Evolutionary conservation across 139 green algal species (phyloP), one percentile per base, ranked within the genome.

Genomic region (Coelastrella sp.): DNA sequence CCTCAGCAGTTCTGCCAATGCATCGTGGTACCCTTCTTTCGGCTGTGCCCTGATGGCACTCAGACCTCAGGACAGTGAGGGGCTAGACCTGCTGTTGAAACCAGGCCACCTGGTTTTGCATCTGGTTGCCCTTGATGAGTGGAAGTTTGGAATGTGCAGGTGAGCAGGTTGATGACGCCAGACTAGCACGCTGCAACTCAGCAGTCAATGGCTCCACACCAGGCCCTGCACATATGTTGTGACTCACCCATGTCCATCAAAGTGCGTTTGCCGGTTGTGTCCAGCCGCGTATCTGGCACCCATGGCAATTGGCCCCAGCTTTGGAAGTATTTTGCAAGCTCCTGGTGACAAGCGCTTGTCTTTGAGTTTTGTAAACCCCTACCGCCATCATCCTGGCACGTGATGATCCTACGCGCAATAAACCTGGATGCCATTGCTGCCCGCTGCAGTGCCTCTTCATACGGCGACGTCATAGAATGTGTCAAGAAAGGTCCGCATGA

Each of bases 101-200:
- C 59, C 11, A n/a, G 59, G 11, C n/a, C 56, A 87, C 10, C 19
- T 87, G 60, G 32, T n/a, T 1, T 4, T 87, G 81, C 81, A 87
- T 17, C 59, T 87, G 59, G n/a, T 87, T 20, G 14, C n/a, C 20
- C 81, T 87, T 61, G 81, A 87, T 76, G 81, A 75, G n/a, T 87
- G 81, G 81, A 20, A 57, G 2, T 87, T 87, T 59, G 58, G 20
- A n/a, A 65, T 87, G 60, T 64, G 73, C 81, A 87, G 81, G 81
- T 87, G 22, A 17, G 81, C 23, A 58, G 61, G 6, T 20, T 11
- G 73, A 59, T 2, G 20, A 57, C 5, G 7, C 13, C 11, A 23
- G 59, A 54, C 10, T 17, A 47, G 73, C 73, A 23, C 3, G 73
- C 17, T 78, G 73, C 19, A 78, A 11, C 73, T 23, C n/a, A 78